Percentiles rank a stretch among this genome's conserved stretches.
These are phyloP conservation scores for Chalciporus sphaerocephalus DNA, from an alignment of 768 basidiomycete species.

Conservation along the genomic window DNA sequence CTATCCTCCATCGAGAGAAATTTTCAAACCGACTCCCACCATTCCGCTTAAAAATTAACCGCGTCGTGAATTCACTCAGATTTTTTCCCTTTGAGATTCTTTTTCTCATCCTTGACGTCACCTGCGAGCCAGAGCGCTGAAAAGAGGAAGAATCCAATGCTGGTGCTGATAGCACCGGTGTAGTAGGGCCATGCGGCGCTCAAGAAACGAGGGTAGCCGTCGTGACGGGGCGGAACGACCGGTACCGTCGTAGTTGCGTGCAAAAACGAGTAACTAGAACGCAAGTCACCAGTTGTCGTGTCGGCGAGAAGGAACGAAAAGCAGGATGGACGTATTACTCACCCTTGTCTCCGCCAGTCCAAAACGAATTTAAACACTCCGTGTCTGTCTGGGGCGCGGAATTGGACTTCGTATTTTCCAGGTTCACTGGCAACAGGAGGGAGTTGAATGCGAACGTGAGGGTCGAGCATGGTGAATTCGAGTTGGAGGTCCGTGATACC, in stretches of 20 bases:
- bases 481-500: constrained; percentile 78
- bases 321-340: constrained; percentile 19
- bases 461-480: constrained; percentile 98
- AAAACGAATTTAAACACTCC: constrained; percentile 98
- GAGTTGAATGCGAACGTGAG: constrained; percentile 83
- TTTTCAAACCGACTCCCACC: constrained; percentile 1
- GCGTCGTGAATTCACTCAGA: constrained; percentile 17
- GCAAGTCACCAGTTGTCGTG: neutral
- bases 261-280: constrained; percentile 65
- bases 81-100: constrained; percentile 37
- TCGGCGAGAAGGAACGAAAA: neutral
- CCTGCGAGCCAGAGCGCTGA: constrained; percentile 83
- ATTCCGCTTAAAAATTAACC: neutral
- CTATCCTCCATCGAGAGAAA: neutral
- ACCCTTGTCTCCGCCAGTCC: constrained; percentile 88
- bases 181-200: constrained; percentile 97
- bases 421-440: constrained; percentile 50
- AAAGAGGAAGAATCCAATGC: constrained; percentile 81
- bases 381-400: constrained; percentile 91
- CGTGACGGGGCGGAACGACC: constrained; percentile 90
- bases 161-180: constrained; percentile 83
- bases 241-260: constrained; percentile 72
- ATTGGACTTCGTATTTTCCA: constrained; percentile 73
- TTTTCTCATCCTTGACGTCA: constrained; percentile 63
- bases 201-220: constrained; percentile 93